A percentile compares a stretch with the other conserved stretches of the same genome.
Conservation (phyloP, 1,139 yeast genomes). For the Scheffersomyces lignicola region DNA sequence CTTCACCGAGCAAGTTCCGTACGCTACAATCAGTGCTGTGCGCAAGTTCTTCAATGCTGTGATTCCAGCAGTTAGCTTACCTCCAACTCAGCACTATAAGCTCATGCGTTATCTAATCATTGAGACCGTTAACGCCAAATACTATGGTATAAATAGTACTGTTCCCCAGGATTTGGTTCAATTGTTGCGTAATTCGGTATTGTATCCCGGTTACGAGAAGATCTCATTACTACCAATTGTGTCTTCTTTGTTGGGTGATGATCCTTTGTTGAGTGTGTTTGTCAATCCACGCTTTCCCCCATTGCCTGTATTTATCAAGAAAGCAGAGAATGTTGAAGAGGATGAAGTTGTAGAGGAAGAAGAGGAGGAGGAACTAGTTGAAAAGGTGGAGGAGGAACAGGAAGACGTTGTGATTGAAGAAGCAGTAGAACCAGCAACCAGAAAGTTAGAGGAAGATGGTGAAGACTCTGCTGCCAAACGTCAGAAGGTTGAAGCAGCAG, state of each 20-base stretch:
- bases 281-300: conserved; percentile 82
- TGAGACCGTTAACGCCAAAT: conserved; percentile 40
- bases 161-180: conserved; percentile 33
- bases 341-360: conserved; percentile 20
- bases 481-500: conserved; percentile 10
- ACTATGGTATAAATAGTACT: conserved; percentile 22
- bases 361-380: conserved; percentile 15
- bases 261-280: conserved; percentile 50
- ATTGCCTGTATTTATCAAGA: conserved; percentile 38
- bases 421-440: conserved; percentile 7
- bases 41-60: conserved; percentile 51
- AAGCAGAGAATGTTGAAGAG: conserved; percentile 15
- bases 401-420: conserved; percentile 15
- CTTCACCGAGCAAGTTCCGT: conserved; percentile 47
- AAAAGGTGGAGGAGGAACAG: conserved; percentile 14
- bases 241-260: conserved; percentile 45
- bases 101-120: conserved; percentile 58
- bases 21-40: conserved; percentile 34
- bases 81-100: conserved; percentile 63
- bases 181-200: conserved; percentile 52
- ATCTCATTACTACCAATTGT: conserved; percentile 74
- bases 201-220: conserved; percentile 65
- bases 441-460: conserved; percentile 19
- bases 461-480: conserved; percentile 15
- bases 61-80: conserved; percentile 51